phyloP scores from a whole-genome alignment of 2,329 filamentous ascomycete species.

The Seiridium cupressi region DNA sequence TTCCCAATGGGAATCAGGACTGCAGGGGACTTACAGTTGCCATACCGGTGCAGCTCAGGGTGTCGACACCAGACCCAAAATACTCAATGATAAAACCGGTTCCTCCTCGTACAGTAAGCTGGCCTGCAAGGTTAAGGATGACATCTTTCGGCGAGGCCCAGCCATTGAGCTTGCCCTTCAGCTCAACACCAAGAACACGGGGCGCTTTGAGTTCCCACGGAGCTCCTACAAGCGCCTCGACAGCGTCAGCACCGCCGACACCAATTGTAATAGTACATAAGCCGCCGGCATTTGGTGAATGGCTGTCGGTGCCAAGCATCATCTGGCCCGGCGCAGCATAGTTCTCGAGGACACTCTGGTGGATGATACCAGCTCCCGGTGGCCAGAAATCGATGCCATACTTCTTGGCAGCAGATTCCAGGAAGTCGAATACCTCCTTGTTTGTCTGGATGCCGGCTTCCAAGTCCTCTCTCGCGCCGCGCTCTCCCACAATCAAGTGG shows the following conservation, averaged over 20 bases:
- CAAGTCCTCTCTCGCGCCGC: constrained; percentile 83
- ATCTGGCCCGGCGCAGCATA: constrained; percentile 95
- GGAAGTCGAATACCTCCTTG: constrained; percentile 95
- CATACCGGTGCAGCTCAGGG: constrained; percentile 90
- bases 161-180: constrained; percentile 79
- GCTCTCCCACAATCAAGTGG: constrained; percentile 95
- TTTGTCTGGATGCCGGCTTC: constrained; percentile 84
- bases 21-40: constrained; percentile 62
- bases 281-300: constrained; percentile 96
- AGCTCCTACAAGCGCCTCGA: constrained; percentile 92
- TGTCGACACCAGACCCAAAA: constrained; percentile 84
- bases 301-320: constrained; percentile 98
- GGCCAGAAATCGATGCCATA: constrained; percentile 97
- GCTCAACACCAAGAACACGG: constrained; percentile 79
- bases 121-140: constrained; percentile 84
- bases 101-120: constrained; percentile 87
- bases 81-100: constrained; percentile 96
- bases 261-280: constrained; percentile 92
- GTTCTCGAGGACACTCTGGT: constrained; percentile 97
- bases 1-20: constrained; percentile 65
- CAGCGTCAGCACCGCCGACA: constrained; percentile 94
- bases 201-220: constrained; percentile 98
- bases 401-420: constrained; percentile 87
- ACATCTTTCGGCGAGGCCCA: constrained; percentile 97
- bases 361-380: constrained; percentile 90